These are phyloP conservation scores for Microbotryum lychnidis-dioicae DNA, from an alignment of 1,284 basidiomycete genomes.

Conservation along the genomic window DNA sequence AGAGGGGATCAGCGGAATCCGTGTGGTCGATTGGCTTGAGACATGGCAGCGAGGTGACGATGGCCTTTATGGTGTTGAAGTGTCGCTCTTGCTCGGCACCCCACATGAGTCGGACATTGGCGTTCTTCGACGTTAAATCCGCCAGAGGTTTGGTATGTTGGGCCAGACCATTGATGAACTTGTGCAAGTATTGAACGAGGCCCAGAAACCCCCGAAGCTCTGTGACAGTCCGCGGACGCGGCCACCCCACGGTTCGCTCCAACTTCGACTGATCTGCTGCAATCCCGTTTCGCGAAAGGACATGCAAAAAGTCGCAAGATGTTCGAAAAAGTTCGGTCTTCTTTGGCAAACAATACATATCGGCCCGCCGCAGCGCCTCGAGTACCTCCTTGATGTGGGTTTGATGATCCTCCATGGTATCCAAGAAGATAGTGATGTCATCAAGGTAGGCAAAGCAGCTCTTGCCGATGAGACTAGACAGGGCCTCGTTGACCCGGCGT, in stretches of 20 bases:
- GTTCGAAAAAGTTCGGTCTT: conserved; percentile 37
- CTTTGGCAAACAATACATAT: conserved; percentile 36
- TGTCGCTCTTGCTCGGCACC: conserved; percentile 1
- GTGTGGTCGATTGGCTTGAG: conserved; percentile 37
- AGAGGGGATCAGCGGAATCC: conserved; percentile 23
- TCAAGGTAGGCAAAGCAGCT: conserved; percentile 41
- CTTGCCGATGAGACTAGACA: conserved; percentile 1
- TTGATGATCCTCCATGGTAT: conserved; percentile 41
- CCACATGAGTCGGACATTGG: conserved; percentile 4
- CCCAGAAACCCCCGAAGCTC: conserved; percentile 43
- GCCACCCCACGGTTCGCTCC: conserved; percentile 42
- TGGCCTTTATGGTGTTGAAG: conserved; percentile 42
- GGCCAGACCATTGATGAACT: conserved; percentile 41
- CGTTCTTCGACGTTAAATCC: too few species aligned
- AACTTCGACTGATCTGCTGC: conserved; percentile 39
- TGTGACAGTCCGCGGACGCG: conserved; percentile 31
- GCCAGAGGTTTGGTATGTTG: conserved; percentile 5
- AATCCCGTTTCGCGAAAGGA: conserved; percentile 39
- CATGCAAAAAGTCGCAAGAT: conserved; percentile 40
- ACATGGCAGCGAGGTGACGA: conserved; percentile 36
- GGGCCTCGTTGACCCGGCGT: too few species aligned
- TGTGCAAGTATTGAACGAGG: conserved; percentile 40
- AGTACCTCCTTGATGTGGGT: conserved; percentile 25
- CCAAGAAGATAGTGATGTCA: conserved; percentile 46
- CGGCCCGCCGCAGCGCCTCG: conserved; percentile 27